Conservation (phyloP, 768 basidiomycete species). For the Rhodotorula graminis region DNA sequence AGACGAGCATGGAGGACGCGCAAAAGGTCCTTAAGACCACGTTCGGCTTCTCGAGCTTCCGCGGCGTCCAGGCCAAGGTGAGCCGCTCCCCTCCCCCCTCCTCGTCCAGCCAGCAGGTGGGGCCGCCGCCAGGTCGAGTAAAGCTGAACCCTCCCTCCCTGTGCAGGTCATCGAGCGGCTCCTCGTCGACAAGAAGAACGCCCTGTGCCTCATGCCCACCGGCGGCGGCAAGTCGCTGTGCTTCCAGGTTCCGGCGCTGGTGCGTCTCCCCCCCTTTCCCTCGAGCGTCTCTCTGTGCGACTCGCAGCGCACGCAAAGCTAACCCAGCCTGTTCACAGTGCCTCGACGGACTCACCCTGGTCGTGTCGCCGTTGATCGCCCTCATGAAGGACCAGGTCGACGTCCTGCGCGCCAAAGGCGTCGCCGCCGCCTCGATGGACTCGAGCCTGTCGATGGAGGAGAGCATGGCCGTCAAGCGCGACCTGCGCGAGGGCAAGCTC, state of each 20-base stretch:
- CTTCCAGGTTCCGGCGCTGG: constrained; percentile 78
- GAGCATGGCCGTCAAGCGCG: constrained; percentile 47
- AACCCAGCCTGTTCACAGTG: constrained; percentile 44
- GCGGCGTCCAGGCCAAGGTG: constrained; percentile 50
- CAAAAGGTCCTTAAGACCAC: constrained; percentile 45
- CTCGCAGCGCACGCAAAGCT: too few species aligned
- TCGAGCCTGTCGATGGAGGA: constrained; percentile 48
- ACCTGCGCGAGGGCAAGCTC: constrained; percentile 49
- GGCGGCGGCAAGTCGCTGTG: constrained; percentile 46
- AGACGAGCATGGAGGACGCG: constrained; percentile 48
- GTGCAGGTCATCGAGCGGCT: constrained; percentile 49
- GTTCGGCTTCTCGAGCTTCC: constrained; percentile 49
- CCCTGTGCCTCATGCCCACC: constrained; percentile 76
- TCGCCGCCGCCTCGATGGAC: constrained; percentile 51
- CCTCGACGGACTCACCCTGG: constrained; percentile 69
- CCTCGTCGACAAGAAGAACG: constrained; percentile 50
- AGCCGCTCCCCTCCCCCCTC: constrained; percentile 5
- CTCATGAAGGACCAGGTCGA: constrained; percentile 64
- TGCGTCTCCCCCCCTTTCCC: constrained; percentile 23
- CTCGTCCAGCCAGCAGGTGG: too few species aligned
- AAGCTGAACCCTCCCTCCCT: neutral
- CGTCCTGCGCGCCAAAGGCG: constrained; percentile 45
- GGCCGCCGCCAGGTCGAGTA: too few species aligned
- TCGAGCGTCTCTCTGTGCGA: too few species aligned
- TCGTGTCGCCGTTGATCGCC: constrained; percentile 81